A percentile compares a stretch with the other conserved stretches of the same genome.
phyloP scores from a whole-genome alignment of 2,329 filamentous ascomycete genomes.

The Ophiosphaerella narmari region DNA sequence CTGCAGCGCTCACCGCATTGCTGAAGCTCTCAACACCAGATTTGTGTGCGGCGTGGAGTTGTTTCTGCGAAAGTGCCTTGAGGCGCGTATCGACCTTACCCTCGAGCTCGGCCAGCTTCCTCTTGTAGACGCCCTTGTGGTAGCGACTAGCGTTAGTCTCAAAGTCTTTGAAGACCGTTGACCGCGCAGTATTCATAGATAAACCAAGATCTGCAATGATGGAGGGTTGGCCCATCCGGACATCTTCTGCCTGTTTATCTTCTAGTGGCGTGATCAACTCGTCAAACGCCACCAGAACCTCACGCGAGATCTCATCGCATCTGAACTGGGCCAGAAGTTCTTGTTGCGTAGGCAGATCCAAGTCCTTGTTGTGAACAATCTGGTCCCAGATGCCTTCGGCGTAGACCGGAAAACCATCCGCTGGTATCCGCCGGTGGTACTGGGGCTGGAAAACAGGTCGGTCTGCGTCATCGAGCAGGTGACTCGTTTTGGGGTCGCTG shows the following conservation, averaged over 20 bases:
- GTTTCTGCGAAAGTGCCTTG: constrained; percentile 85
- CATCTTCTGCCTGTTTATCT: constrained; percentile 77
- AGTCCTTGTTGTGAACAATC: constrained; percentile 97
- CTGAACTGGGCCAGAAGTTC: constrained; percentile 95
- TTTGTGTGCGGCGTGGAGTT: constrained; percentile 88
- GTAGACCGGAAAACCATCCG: constrained; percentile 94
- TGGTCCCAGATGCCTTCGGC: constrained; percentile 96
- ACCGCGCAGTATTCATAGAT: constrained; percentile 72
- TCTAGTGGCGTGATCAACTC: constrained; percentile 81
- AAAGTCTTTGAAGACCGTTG: constrained; percentile 79
- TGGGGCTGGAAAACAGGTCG: constrained; percentile 87
- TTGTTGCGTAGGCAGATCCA: constrained; percentile 95
- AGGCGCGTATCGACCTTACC: constrained; percentile 85
- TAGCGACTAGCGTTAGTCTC: constrained; percentile 90
- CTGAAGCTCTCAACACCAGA: constrained; percentile 81
- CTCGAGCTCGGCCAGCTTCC: constrained; percentile 84
- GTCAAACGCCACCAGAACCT: constrained; percentile 85
- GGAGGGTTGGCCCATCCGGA: constrained; percentile 71
- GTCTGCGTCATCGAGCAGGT: constrained; percentile 70
- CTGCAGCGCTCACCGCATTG: constrained; percentile 81
- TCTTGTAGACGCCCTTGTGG: constrained; percentile 90
- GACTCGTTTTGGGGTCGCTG: constrained; percentile 66
- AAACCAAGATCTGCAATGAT: constrained; percentile 77
- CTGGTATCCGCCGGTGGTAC: constrained; percentile 93
- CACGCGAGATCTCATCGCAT: constrained; percentile 93